A percentile compares a stretch with the other conserved stretches of the same genome.
These are phyloP conservation scores for Arthrobotrys iridis DNA, from an alignment of 2,329 filamentous ascomycete species.

Conservation along the genomic window DNA sequence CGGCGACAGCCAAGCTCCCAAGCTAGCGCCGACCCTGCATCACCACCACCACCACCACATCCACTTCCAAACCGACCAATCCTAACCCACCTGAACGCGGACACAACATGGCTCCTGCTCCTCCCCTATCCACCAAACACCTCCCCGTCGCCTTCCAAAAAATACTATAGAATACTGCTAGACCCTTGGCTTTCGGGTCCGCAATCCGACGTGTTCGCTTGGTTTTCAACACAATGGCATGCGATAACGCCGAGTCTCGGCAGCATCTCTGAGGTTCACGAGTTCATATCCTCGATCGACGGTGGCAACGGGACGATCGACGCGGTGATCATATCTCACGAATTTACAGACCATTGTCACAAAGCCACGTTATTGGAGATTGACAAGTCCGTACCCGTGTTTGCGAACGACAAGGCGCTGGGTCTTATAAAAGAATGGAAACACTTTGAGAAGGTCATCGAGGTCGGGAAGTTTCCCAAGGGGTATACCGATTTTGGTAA, in stretches of 20 bases:
- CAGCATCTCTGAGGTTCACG: constrained; percentile 68
- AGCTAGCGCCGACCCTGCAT: constrained; percentile 1
- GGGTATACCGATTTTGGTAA: constrained; percentile 60
- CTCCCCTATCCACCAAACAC: constrained; percentile 67
- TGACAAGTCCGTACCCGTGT: constrained; percentile 67
- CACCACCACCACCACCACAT: not conserved
- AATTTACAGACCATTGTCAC: constrained; percentile 76
- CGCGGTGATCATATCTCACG: constrained; percentile 70
- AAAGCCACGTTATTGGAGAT: constrained; percentile 70
- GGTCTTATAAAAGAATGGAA: constrained; percentile 68
- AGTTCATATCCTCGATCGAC: constrained; percentile 66
- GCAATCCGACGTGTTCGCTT: constrained; percentile 71
- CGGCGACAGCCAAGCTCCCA: constrained; percentile 55
- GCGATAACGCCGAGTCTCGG: constrained; percentile 67
- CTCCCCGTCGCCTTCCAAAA: constrained; percentile 61
- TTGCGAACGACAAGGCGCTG: constrained; percentile 70
- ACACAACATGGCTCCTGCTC: constrained; percentile 75
- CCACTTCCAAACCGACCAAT: constrained; percentile 65
- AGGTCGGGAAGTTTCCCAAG: constrained; percentile 64
- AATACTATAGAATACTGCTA: constrained; percentile 72
- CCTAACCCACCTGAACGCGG: constrained; percentile 73
- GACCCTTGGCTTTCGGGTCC: constrained; percentile 73
- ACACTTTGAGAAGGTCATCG: constrained; percentile 69
- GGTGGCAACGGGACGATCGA: constrained; percentile 63
- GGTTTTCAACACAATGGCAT: constrained; percentile 75